Percentiles rank a stretch among this genome's conserved stretches.
These are phyloP conservation scores for Citrus reticulata DNA, from an alignment of 345 rosid genomes.

Conservation along the genomic window DNA sequence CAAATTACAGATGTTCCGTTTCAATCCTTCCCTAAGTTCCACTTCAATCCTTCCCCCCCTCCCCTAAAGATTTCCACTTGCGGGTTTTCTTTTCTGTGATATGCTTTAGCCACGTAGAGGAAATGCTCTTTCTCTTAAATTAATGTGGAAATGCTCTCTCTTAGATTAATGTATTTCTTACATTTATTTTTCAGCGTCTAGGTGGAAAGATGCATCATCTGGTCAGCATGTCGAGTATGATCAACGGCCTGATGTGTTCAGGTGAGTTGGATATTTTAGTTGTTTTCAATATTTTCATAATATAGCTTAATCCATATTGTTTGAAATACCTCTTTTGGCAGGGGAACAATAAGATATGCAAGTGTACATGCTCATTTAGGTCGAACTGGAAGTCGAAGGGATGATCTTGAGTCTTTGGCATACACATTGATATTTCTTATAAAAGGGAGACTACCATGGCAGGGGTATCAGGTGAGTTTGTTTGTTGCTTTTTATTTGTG, in stretches of 20 bases:
- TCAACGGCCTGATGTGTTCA: conserved; percentile 94
- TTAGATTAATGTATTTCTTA: not conserved
- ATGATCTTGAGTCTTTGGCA: conserved; percentile 95
- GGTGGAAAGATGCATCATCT: conserved; percentile 77
- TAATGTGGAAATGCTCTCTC: not conserved
- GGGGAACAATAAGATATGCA: conserved; percentile 96
- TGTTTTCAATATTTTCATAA: not conserved
- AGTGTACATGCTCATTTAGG: conserved; percentile 97
- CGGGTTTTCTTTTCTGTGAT: conserved; percentile 8
- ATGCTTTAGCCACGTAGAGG: not conserved
- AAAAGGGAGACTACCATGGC: conserved; percentile 96
- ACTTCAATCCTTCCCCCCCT: no score
- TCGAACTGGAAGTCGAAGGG: conserved; percentile 87
- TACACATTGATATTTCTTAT: conserved; percentile 88
- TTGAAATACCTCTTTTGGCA: conserved; percentile 30
- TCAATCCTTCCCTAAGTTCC: not conserved
- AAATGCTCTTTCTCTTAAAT: no score
- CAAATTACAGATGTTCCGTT: not conserved
- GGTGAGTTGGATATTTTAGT: conserved; percentile 34
- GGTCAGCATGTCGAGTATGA: conserved; percentile 91
- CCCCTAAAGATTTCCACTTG: not conserved
- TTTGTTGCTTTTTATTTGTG: conserved; percentile 3
- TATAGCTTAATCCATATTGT: conserved; percentile 1
- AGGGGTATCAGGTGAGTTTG: conserved; percentile 75
- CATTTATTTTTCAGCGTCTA: conserved; percentile 60